A percentile compares a stretch with the other conserved stretches of the same genome.
Conservation (phyloP, 805 yeast species). For the Starmerella apis region DNA sequence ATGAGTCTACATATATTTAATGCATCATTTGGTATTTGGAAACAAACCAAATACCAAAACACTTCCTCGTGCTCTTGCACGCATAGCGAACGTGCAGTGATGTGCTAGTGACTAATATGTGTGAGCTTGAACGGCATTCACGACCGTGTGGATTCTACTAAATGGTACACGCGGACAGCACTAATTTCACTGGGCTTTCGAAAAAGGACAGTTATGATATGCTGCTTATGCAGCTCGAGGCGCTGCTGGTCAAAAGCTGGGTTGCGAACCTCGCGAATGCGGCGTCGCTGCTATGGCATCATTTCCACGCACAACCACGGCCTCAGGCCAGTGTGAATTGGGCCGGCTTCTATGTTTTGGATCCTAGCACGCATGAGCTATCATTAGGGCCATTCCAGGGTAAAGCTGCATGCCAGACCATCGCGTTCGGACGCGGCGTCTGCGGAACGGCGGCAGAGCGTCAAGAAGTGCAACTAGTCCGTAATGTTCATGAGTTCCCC, state of each 20-base stretch:
- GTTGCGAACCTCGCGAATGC: slow-evolving; percentile 81
- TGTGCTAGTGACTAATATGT: background rate
- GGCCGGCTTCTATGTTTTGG: slow-evolving; percentile 79
- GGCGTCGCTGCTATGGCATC: slow-evolving; percentile 79
- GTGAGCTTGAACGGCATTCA: too few relatives aligned
- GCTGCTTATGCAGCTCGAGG: slow-evolving; percentile 51
- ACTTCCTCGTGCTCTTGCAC: too few relatives aligned
- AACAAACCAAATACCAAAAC: too few relatives aligned
- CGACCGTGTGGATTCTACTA: too few relatives aligned
- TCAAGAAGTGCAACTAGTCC: slow-evolving; percentile 58
- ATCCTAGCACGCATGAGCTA: slow-evolving; percentile 39
- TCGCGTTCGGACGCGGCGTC: slow-evolving; percentile 72
- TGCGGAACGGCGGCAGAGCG: slow-evolving; percentile 74
- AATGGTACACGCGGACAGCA: slow-evolving; percentile 58
- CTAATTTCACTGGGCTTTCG: slow-evolving; percentile 39
- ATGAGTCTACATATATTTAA: too few relatives aligned
- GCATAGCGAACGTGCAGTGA: too few relatives aligned
- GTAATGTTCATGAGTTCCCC: slow-evolving; percentile 66
- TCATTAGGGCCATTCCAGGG: slow-evolving; percentile 92
- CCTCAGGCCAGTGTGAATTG: slow-evolving; percentile 54
- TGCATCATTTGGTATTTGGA: too few relatives aligned
- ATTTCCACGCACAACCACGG: slow-evolving; percentile 50
- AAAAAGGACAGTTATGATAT: slow-evolving; percentile 46
- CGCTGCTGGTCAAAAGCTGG: slow-evolving; percentile 66
- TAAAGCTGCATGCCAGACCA: slow-evolving; percentile 87